Conservation (phyloP, 176 grass and related monocot genomes). For the barley (Hordeum vulgare) region DNA sequence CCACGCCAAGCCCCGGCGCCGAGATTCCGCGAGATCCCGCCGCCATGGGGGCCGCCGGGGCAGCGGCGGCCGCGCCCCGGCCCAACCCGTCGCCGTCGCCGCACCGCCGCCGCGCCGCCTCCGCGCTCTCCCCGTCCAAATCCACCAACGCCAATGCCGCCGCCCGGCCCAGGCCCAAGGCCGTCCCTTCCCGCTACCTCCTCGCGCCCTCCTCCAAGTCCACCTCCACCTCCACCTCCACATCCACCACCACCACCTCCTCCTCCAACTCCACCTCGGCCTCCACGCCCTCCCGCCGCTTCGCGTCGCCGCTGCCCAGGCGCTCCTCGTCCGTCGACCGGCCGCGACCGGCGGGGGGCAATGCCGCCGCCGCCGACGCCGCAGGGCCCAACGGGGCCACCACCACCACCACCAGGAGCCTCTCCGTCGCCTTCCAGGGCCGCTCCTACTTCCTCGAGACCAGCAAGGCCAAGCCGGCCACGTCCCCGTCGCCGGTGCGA, state of each 20-base stretch:
- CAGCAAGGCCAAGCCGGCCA: constrained; percentile 56
- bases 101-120: constrained; percentile 42
- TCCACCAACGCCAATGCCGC: constrained; percentile 30
- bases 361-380: constrained; percentile 8
- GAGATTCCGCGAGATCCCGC: constrained; percentile 51
- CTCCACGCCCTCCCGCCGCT: constrained; percentile 53
- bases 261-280: constrained; percentile 51
- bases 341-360: constrained; percentile 19
- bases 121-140: constrained; percentile 52
- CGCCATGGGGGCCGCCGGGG: constrained; percentile 62
- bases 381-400: constrained; percentile 26
- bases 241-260: constrained; percentile 38
- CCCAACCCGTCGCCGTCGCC: constrained; percentile 44
- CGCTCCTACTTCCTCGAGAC: constrained; percentile 81
- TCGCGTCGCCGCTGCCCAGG: constrained; percentile 50
- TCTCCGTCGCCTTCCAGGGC: constrained; percentile 98
- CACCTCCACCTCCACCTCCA: constrained; percentile 39
- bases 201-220: constrained; percentile 42
- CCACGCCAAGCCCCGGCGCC: constrained; percentile 14
- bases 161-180: constrained; percentile 33
- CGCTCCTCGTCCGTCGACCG: constrained; percentile 71
- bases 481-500: constrained; percentile 53
- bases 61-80: constrained; percentile 39
- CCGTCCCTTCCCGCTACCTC: constrained; percentile 49
- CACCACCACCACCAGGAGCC: constrained; percentile 72